phyloP scores from a whole-genome alignment of 352 stramenopile genomes.

The Thalassiosira mediterranea region DNA sequence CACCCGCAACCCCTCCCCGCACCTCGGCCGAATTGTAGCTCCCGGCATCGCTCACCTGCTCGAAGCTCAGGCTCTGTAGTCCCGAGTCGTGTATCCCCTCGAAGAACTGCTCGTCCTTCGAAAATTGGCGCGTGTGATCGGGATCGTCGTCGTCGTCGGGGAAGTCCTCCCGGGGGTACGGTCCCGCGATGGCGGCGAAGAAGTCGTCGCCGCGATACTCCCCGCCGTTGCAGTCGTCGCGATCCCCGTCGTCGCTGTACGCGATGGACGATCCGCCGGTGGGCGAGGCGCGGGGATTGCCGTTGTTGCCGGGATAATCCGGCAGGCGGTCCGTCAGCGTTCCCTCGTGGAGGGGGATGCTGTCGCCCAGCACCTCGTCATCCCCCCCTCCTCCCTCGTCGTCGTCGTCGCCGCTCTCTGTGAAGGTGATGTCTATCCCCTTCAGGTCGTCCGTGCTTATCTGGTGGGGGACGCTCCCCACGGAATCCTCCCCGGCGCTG shows the following conservation, averaged over 20 bases:
- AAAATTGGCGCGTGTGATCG: conserved; percentile 25
- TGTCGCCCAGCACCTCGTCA: not conserved
- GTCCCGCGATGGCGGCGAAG: not conserved
- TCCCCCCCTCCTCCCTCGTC: not conserved
- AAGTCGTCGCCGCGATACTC: too few relatives aligned
- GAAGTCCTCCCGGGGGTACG: not conserved
- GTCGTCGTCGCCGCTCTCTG: conserved; percentile 1
- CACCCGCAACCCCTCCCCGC: too few relatives aligned
- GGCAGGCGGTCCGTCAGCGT: too few relatives aligned
- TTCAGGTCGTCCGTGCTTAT: conserved; percentile 6
- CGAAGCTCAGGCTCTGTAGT: conserved; percentile 42
- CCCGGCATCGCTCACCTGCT: conserved; percentile 31
- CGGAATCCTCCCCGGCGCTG: not conserved
- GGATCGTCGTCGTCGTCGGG: conserved; percentile 1
- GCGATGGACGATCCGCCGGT: too few relatives aligned
- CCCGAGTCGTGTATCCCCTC: conserved; percentile 49
- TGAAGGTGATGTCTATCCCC: conserved; percentile 20
- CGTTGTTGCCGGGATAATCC: too few relatives aligned
- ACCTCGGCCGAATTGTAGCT: too few relatives aligned
- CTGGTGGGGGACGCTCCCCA: not conserved
- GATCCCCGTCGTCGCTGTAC: too few relatives aligned
- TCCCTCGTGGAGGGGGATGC: too few relatives aligned
- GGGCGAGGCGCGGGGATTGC: too few relatives aligned
- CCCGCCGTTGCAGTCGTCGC: too few relatives aligned
- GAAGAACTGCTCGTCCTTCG: conserved; percentile 41